phyloP scores from a whole-genome alignment of 495 filamentous ascomycete species.

The Daldinia bambusicola region DNA sequence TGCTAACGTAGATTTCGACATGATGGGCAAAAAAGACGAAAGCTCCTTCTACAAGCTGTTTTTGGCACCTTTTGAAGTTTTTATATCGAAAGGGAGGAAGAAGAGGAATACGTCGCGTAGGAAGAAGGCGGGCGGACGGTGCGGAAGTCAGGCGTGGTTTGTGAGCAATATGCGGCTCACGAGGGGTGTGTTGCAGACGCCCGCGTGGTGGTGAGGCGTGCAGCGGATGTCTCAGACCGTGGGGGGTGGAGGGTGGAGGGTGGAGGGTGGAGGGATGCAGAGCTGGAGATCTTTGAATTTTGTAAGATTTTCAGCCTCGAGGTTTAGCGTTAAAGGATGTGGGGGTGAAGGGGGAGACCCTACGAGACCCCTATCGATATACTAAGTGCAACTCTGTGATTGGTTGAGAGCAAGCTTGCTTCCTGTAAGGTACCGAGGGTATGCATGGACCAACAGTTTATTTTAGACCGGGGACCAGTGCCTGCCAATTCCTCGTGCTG shows the following conservation, averaged over 20 bases:
- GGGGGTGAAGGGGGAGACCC: background rate
- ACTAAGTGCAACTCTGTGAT: background rate
- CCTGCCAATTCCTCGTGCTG: conserved; percentile 13
- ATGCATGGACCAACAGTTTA: conserved; percentile 27
- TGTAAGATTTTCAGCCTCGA: conserved; percentile 41
- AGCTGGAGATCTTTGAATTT: conserved; percentile 30
- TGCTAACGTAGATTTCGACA: conserved; percentile 89
- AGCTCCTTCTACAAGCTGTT: conserved; percentile 14
- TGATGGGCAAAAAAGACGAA: conserved; percentile 48
- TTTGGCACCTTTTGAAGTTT: conserved; percentile 27
- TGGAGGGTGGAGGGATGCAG: no score
- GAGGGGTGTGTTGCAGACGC: conserved; percentile 34
- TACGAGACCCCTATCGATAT: conserved; percentile 23
- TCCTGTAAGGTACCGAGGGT: conserved; percentile 34
- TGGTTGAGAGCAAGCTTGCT: background rate
- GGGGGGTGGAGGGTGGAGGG: no score
- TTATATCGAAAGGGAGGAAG: conserved; percentile 37
- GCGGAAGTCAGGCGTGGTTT: conserved; percentile 41
- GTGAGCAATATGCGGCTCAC: conserved; percentile 49
- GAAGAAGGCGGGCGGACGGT: conserved; percentile 24
- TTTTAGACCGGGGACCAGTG: conserved; percentile 19
- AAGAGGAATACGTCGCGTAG: background rate
- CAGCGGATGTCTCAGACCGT: conserved; percentile 41
- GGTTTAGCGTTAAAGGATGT: conserved; percentile 12
- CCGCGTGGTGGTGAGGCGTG: conserved; percentile 48